Conservation (phyloP, 2,329 filamentous ascomycete species). For the Simplicillium aogashimaense region DNA sequence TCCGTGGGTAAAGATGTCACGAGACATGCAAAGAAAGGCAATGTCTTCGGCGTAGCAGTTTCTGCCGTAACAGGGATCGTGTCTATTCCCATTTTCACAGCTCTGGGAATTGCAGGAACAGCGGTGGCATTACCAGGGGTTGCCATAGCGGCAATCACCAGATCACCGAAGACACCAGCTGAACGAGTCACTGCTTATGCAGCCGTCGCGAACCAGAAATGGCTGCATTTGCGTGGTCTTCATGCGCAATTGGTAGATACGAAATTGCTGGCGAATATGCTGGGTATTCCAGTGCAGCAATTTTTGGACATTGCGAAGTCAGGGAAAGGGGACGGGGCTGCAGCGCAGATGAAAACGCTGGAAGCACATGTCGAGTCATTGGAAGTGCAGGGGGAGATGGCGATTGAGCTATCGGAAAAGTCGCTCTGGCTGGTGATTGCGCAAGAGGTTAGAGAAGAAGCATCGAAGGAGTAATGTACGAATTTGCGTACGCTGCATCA, state of each 20-base stretch:
- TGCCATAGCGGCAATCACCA: constrained; percentile 20
- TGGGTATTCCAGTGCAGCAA: constrained; percentile 7
- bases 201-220: constrained; percentile 30
- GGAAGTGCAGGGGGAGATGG: not conserved
- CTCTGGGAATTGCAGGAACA: constrained; percentile 24
- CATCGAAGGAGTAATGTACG: too few species aligned
- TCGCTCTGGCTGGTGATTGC: constrained; percentile 5
- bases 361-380: constrained; percentile 2
- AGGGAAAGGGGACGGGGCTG: constrained; percentile 5
- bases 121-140: constrained; percentile 21
- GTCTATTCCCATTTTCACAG: constrained; percentile 25
- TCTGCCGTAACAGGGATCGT: constrained; percentile 26
- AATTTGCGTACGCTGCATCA: too few species aligned
- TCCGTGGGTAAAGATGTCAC: constrained; percentile 23
- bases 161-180: constrained; percentile 28
- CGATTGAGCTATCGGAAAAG: constrained; percentile 4
- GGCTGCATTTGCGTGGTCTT: constrained; percentile 28
- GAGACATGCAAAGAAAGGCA: constrained; percentile 25
- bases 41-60: constrained; percentile 26
- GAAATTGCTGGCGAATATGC: constrained; percentile 8
- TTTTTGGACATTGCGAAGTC: constrained; percentile 4
- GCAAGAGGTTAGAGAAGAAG: constrained; percentile 1
- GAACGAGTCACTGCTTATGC: constrained; percentile 31
- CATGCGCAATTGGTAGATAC: constrained; percentile 24
- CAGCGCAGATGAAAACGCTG: constrained; percentile 3